Evolutionary conservation across 139 green algal species (phyloP).

Genomic region (Coelastrella sp.): DNA sequence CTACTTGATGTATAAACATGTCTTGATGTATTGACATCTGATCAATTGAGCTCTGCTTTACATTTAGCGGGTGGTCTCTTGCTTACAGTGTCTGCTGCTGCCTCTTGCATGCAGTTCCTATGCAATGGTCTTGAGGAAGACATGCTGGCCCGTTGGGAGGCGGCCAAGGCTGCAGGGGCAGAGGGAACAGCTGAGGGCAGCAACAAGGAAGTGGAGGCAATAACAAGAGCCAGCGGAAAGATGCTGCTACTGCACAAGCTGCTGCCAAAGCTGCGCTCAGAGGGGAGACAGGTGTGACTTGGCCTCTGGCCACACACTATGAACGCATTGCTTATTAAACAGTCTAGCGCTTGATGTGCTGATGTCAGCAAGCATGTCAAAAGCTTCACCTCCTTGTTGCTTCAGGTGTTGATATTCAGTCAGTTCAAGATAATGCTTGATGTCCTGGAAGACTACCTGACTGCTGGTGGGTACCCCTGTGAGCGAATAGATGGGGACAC

Average conservation of each 20-base stretch:
- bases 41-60: too few species aligned
- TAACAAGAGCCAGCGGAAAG: conserved; percentile 81
- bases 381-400: background rate
- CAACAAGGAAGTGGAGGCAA: conserved; percentile 65
- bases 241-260: conserved; percentile 87
- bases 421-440: conserved; percentile 95
- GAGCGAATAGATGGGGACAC: conserved; percentile 90
- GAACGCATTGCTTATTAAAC: too few species aligned
- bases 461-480: conserved; percentile 57
- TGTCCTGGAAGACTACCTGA: conserved; percentile 89
- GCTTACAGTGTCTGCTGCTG: background rate
- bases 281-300: conserved; percentile 79
- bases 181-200: background rate
- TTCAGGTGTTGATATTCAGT: conserved; percentile 90
- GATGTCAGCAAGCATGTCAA: background rate
- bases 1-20: too few species aligned
- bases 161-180: conserved; percentile 14
- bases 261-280: conserved; percentile 83
- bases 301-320: too few species aligned
- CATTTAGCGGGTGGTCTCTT: background rate
- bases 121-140: conserved; percentile 90
- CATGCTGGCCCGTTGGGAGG: conserved; percentile 55
- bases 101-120: conserved; percentile 74
- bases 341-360: too few species aligned
- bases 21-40: too few species aligned